Evolutionary conservation across 176 grass and related monocot species (phyloP).

Genomic region (Metroxylon sagu): DNA sequence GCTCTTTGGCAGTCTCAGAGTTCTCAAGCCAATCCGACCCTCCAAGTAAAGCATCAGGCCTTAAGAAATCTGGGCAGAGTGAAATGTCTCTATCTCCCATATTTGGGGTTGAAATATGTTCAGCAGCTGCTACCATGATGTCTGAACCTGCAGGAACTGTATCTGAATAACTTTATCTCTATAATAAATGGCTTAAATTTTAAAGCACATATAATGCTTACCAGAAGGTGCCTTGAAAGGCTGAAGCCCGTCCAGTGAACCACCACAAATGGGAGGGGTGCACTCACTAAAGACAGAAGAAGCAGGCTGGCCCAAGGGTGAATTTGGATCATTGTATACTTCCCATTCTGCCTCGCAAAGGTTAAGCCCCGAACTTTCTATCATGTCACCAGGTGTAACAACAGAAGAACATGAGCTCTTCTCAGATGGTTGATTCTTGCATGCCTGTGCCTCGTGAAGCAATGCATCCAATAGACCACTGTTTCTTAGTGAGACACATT

Average conservation of each 20-base stretch:
- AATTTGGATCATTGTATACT: conserved; percentile 5
- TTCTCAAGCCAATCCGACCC: neutral
- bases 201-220: conserved; percentile 17
- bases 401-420: conserved; percentile 5
- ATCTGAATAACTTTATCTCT: too few relatives aligned
- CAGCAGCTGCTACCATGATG: neutral
- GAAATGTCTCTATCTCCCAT: neutral
- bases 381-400: conserved; percentile 1
- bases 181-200: too few relatives aligned
- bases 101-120: neutral
- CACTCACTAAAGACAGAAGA: conserved; percentile 3
- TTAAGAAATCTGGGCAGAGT: neutral
- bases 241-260: conserved; percentile 9
- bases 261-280: conserved; percentile 4
- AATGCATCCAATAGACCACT: conserved; percentile 22
- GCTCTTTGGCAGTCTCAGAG: neutral
- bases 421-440: conserved; percentile 14
- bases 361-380: neutral
- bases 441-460: conserved; percentile 16
- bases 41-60: conserved; percentile 10
- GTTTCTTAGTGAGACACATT: conserved; percentile 11
- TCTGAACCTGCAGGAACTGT: conserved; percentile 20
- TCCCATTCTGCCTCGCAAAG: neutral
- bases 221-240: conserved; percentile 10
- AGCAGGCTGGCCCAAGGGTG: conserved; percentile 4